Base-by-base conservation (phyloP, 2,329 filamentous ascomycete species). In the Ramularia endophylla region DNA sequence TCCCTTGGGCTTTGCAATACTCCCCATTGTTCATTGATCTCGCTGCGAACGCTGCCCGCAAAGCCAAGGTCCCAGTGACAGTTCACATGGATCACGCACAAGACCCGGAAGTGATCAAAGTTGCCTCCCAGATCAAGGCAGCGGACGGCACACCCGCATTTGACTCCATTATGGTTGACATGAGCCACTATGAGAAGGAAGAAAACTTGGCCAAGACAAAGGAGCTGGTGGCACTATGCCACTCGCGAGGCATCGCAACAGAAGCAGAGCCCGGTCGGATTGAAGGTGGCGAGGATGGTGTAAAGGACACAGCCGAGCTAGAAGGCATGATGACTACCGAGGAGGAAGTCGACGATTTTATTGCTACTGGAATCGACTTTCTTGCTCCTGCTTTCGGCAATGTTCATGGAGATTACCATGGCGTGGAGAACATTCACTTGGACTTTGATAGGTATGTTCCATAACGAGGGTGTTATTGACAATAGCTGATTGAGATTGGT, bases 1-100 rank as follows among this genome's bases (percentile, higher is more conserved):
- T 87, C 63, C 83, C 83, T 15, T 86, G 83, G 83, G 81, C 82
- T 0, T 72, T 85, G 38, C 67, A 80, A 48, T 85, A 83, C 65
- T 79, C 79, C 3, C 73, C 74, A 40, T 58, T 69, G 13, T 63
- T 72, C 40, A 57, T 71, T 19, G 68, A 70, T 38, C 62, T 68
- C 27, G 68, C 67, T 2, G 67, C 68, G 27, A 63, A 69, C 52
- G 69, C 68, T 5, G 62, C 65, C 13, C 62, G 61, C 15, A 61
- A 58, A 36, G 65, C 67, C 7, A 61, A 52, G 4, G 66, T 70
- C 0, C 68, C 68, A 1, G 56, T 71, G 4, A 65, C 66, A 2
- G 48, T 71, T n/a, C 68, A 71, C 52, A 66, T 71, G 51, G 68
- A 71, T 41, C 68, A 71, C 46, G 67, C 67, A 2, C 68, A 70